phyloP scores from a whole-genome alignment of 1,284 basidiomycete genomes.

The Wallemia ichthyophaga region DNA sequence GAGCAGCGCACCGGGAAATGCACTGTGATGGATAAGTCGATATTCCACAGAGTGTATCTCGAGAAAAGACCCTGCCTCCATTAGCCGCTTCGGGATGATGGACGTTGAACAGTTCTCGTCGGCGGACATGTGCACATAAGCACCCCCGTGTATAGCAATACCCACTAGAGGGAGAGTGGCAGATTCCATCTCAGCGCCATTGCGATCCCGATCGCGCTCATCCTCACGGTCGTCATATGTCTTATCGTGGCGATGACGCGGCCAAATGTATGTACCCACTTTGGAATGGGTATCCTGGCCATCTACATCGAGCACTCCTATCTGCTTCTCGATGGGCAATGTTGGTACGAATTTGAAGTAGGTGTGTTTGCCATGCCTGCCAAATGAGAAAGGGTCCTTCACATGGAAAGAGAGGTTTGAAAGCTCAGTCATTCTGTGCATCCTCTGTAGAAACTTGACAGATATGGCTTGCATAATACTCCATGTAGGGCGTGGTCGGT shows the following conservation, averaged over 20 bases:
- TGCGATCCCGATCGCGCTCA: too few species aligned
- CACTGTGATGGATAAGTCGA: slow-evolving; percentile 5
- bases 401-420: background rate
- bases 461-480: background rate
- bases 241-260: background rate
- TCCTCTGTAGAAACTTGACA: background rate
- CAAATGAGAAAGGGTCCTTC: background rate
- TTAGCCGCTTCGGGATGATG: background rate
- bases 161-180: background rate
- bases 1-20: slow-evolving; percentile 7
- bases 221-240: background rate
- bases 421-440: background rate
- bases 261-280: background rate
- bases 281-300: background rate
- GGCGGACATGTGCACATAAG: background rate
- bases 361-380: background rate
- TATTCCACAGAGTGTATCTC: slow-evolving; percentile 5
- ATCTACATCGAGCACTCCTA: background rate
- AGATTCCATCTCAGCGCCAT: background rate
- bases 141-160: background rate
- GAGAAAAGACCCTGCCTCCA: background rate
- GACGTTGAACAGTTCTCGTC: background rate
- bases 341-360: background rate
- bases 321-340: background rate
- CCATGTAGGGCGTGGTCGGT: background rate